Conservation (phyloP, 2,329 filamentous ascomycete species). For the Pseudogymnoascus sp. region DNA sequence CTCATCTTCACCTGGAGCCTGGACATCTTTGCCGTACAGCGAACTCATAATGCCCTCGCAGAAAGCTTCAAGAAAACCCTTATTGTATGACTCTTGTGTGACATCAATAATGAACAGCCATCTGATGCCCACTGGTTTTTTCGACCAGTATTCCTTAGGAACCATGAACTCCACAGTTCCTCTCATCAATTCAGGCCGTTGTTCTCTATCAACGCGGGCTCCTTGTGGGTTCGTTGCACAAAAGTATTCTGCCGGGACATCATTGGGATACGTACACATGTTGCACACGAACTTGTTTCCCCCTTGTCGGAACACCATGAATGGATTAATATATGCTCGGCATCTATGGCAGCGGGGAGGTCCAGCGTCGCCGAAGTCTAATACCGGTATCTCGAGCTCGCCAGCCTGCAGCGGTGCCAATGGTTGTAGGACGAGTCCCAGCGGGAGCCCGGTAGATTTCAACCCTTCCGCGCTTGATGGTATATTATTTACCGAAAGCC, state of each 20-base stretch:
- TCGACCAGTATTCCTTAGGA: slow-evolving; percentile 97
- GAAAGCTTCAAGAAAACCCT: slow-evolving; percentile 81
- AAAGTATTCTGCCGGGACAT: slow-evolving; percentile 87
- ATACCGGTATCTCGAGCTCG: slow-evolving; percentile 77
- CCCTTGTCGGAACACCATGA: slow-evolving; percentile 92
- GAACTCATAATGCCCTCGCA: slow-evolving; percentile 81
- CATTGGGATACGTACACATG: slow-evolving; percentile 94
- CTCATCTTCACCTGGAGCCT: slow-evolving; percentile 38
- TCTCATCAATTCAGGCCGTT: slow-evolving; percentile 78
- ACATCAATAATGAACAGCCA: slow-evolving; percentile 93
- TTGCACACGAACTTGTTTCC: slow-evolving; percentile 98
- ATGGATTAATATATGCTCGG: slow-evolving; percentile 95
- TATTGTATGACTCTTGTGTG: slow-evolving; percentile 81
- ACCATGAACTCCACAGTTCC: slow-evolving; percentile 96
- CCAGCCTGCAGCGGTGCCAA: slow-evolving; percentile 74
- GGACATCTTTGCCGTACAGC: slow-evolving; percentile 63
- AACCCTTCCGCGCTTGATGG: slow-evolving; percentile 74
- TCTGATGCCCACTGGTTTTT: slow-evolving; percentile 77
- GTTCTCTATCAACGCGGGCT: slow-evolving; percentile 75
- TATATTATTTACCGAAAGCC: slow-evolving; percentile 88
- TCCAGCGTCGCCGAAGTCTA: slow-evolving; percentile 88
- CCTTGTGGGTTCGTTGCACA: slow-evolving; percentile 82
- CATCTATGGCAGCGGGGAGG: slow-evolving; percentile 89
- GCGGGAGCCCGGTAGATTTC: slow-evolving; percentile 68
- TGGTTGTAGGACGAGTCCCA: slow-evolving; percentile 83